These are phyloP conservation scores for Emergomyces orientalis DNA, from an alignment of 2,329 filamentous ascomycete genomes.

Conservation along the genomic window DNA sequence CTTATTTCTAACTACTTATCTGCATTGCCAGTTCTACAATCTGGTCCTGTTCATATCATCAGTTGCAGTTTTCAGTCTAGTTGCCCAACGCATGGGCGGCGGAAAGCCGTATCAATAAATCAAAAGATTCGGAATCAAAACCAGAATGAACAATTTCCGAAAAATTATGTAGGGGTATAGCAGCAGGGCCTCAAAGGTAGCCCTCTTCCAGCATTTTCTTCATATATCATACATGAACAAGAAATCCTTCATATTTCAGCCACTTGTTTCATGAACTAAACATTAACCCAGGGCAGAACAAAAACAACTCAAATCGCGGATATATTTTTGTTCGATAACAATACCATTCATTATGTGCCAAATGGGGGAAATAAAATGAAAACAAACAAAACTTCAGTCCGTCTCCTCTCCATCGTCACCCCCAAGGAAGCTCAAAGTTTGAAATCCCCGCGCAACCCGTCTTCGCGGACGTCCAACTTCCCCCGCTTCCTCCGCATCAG, in stretches of 20 bases:
- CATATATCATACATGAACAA: background rate
- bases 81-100: conserved; percentile 71
- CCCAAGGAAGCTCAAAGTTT: conserved; percentile 47
- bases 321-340: background rate
- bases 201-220: background rate
- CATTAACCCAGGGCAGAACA: background rate
- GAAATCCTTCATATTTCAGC: conserved; percentile 5
- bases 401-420: conserved; percentile 60
- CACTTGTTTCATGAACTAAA: background rate
- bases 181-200: background rate
- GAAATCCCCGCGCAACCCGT: conserved; percentile 35
- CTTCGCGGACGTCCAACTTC: conserved; percentile 31
- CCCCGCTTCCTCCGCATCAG: conserved; percentile 35
- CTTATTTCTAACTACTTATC: background rate
- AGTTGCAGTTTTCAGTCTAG: conserved; percentile 84
- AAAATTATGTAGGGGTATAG: background rate
- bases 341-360: background rate
- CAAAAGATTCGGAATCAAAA: background rate
- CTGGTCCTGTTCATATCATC: conserved; percentile 94
- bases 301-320: background rate
- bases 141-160: background rate
- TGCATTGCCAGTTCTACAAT: conserved; percentile 73
- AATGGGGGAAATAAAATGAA: background rate
- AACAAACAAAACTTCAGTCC: conserved; percentile 28
- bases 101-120: conserved; percentile 26